These are phyloP conservation scores for Candida coquimbonensis DNA, from an alignment of 805 yeast genomes.

Conservation along the genomic window DNA sequence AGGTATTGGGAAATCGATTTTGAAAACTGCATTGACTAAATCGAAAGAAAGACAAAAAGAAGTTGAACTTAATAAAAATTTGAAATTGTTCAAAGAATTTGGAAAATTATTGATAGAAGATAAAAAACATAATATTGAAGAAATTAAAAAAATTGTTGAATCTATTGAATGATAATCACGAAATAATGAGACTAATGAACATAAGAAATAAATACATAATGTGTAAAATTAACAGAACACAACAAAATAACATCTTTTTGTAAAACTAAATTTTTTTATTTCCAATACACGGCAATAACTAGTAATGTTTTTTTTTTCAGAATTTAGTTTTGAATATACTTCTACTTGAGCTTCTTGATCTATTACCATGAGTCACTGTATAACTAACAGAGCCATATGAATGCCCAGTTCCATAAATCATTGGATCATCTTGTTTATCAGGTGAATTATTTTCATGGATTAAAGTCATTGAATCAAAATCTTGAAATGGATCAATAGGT, in stretches of 20 bases:
- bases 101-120: neutral
- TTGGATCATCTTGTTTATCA: constrained; percentile 32
- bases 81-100: neutral
- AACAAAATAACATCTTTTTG: too few species aligned
- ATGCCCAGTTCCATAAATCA: constrained; percentile 39
- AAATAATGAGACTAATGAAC: neutral
- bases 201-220: too few species aligned
- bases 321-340: constrained; percentile 24
- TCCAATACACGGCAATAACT: neutral
- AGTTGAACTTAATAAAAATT: constrained; percentile 14
- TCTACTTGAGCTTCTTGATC: constrained; percentile 33
- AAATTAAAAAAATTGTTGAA: neutral
- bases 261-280: neutral
- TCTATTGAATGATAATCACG: neutral
- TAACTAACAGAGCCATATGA: constrained; percentile 36
- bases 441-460: constrained; percentile 54
- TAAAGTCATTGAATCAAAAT: constrained; percentile 80
- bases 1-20: constrained; percentile 79
- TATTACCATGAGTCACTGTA: constrained; percentile 28
- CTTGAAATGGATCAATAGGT: constrained; percentile 65
- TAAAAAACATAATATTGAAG: neutral
- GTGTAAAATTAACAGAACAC: too few species aligned
- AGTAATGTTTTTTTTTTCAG: neutral
- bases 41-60: constrained; percentile 72
- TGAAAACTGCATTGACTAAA: constrained; percentile 85